Evolutionary conservation across 2,329 filamentous ascomycete genomes (phyloP), one percentile per base, ranked within the genome.

Genomic region (Fusarium sterilihyphosum): DNA sequence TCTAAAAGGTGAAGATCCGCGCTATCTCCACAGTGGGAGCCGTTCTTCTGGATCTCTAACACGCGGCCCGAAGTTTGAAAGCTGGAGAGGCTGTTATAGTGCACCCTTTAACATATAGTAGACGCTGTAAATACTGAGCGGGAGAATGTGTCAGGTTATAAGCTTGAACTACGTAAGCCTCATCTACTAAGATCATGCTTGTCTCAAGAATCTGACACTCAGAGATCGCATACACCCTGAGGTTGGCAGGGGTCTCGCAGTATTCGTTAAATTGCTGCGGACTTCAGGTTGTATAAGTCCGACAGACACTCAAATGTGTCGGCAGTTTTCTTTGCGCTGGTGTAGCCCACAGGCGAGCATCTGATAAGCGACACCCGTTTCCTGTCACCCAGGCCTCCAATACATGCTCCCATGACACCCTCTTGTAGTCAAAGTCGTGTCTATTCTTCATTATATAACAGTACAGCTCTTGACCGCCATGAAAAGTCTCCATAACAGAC

Each of bases 381-480:
- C 26, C 26, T 33, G 38, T 50, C 44, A 24, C 31, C 31, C 17
- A 26, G 29, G 24, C 52, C 24, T 54, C 52, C 24, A 54, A 29
- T 20, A 11, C 18, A 63, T 53, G 24, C 29, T 47, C 33, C 26
- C 59, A 65, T 41, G 29, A 41, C 17, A 18, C 24, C 38, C 20
- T 44, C 53, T 65, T 16, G 33, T 38, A 53, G 50, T 37, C 47
- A 43, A 63, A 56, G 22, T 26, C 37, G 35, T 53, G 29, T 67
- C 29, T 56, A 16, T 41, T 38, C 49, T 33, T 59, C 60, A 43
- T 53, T 52, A 54, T 57, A 38, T 50, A 46, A 31, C 44, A 41
- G 43, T 59, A 53, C 61, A 64, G 67, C 53, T 57, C 60, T 70
- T 64, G 54, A 72, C 67, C 66, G 70, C 63, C 64, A 62, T 72